Percentiles rank a stretch among this genome's conserved stretches.
Conservation (phyloP, 106 monocot species). For the Dactylorhiza incarnata region DNA sequence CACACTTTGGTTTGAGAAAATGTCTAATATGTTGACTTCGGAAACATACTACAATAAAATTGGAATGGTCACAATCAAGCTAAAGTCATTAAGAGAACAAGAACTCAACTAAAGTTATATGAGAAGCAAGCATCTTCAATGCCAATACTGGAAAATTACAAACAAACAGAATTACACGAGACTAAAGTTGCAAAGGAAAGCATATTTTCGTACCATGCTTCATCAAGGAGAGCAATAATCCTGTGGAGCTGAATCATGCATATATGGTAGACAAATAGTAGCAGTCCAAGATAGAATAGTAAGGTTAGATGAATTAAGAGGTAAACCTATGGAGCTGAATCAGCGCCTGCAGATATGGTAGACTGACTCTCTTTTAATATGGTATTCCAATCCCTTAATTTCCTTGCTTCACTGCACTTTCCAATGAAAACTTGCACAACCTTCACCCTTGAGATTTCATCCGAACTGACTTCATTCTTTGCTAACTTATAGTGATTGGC, state of each 20-base stretch:
- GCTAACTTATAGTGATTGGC: slow-evolving; percentile 37
- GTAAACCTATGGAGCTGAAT: too few species aligned
- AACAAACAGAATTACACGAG: slow-evolving; percentile 1
- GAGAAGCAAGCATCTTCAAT: background rate
- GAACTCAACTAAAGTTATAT: background rate
- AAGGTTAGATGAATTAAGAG: slow-evolving; percentile 73
- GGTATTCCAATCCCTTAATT: too few species aligned
- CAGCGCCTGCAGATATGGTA: too few species aligned
- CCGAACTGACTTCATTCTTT: too few species aligned
- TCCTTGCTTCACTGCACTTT: too few species aligned
- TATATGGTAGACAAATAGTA: too few species aligned
- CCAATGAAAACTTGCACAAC: too few species aligned
- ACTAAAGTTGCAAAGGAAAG: background rate
- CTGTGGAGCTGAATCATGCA: too few species aligned
- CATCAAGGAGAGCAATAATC: slow-evolving; percentile 91
- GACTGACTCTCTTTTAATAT: too few species aligned
- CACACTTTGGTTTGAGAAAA: slow-evolving; percentile 95
- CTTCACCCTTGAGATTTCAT: too few species aligned
- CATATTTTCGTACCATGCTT: slow-evolving; percentile 75
- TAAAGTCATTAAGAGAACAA: slow-evolving; percentile 1
- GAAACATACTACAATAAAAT: slow-evolving; percentile 75
- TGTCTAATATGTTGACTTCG: slow-evolving; percentile 94
- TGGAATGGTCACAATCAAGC: slow-evolving; percentile 1
- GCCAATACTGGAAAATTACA: background rate
- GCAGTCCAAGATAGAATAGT: too few species aligned